Conservation (phyloP, 805 yeast species). For the Barnettozyma pratensis region DNA sequence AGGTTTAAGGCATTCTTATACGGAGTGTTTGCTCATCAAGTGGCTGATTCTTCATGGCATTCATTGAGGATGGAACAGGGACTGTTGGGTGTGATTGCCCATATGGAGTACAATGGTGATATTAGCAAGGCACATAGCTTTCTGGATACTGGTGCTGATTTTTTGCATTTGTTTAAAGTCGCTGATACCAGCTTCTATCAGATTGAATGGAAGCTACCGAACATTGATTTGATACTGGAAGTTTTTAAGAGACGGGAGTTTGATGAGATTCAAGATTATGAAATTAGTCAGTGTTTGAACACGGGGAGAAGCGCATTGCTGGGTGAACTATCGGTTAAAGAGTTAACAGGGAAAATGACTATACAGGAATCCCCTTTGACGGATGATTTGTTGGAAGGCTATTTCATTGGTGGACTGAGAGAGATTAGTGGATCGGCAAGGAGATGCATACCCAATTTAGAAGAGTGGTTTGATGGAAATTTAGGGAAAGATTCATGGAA, state of each 20-base stretch:
- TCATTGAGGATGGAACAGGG: conserved; percentile 53
- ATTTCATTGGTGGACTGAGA: conserved; percentile 48
- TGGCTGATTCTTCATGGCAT: conserved; percentile 67
- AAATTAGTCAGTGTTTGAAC: conserved; percentile 44
- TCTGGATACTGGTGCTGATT: conserved; percentile 63
- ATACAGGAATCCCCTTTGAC: conserved; percentile 38
- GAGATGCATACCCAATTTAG: conserved; percentile 33
- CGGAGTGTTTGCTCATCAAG: conserved; percentile 59
- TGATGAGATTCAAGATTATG: conserved; percentile 24
- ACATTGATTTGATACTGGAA: conserved; percentile 33
- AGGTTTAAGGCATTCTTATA: conserved; percentile 48
- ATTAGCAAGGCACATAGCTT: conserved; percentile 44
- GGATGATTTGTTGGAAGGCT: conserved; percentile 37
- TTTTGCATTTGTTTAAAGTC: conserved; percentile 40
- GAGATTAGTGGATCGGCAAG: conserved; percentile 39
- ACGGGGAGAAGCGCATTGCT: conserved; percentile 49
- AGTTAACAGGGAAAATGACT: conserved; percentile 6
- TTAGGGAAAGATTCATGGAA: conserved; percentile 27
- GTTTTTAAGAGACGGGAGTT: conserved; percentile 36
- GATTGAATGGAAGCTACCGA: conserved; percentile 39
- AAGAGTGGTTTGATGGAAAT: conserved; percentile 37
- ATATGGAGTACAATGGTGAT: conserved; percentile 51
- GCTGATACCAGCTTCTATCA: conserved; percentile 20
- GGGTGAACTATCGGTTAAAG: conserved; percentile 34
- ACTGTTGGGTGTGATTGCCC: conserved; percentile 43